phyloP scores from a whole-genome alignment of 2,329 filamentous ascomycete species.

The Trichophyton mentagrophytes region DNA sequence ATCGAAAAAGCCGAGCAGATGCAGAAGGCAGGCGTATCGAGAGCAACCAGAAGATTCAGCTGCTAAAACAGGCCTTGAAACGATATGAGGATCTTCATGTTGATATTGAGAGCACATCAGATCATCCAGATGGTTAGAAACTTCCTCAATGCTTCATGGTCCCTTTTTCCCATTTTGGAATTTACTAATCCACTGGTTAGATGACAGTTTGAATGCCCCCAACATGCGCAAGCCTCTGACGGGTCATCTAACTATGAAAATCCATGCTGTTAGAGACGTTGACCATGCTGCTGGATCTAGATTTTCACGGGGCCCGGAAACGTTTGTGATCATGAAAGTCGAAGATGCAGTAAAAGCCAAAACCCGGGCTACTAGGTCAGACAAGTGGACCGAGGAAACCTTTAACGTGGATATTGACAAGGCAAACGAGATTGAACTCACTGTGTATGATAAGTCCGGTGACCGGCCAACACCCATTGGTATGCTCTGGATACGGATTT shows the following conservation, averaged over 20 bases:
- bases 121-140: conserved; percentile 63
- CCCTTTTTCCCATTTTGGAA: background rate
- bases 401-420: conserved; percentile 94
- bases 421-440: conserved; percentile 95
- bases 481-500: conserved; percentile 91
- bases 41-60: conserved; percentile 94
- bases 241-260: conserved; percentile 72
- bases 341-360: conserved; percentile 85
- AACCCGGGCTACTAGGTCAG: conserved; percentile 71
- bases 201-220: conserved; percentile 91
- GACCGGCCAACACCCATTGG: conserved; percentile 87
- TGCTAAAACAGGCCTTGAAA: conserved; percentile 89
- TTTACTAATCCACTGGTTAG: conserved; percentile 34
- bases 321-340: conserved; percentile 90
- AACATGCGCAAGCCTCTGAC: conserved; percentile 94
- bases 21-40: conserved; percentile 81
- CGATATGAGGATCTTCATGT: conserved; percentile 96
- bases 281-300: conserved; percentile 75
- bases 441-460: conserved; percentile 88
- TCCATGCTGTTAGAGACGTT: conserved; percentile 83
- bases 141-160: conserved; percentile 2
- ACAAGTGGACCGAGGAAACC: conserved; percentile 82
- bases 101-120: conserved; percentile 64
- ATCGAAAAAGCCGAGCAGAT: conserved; percentile 88
- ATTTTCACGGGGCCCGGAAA: conserved; percentile 85